A percentile compares a stretch with the other conserved stretches of the same genome.
Evolutionary conservation across 1,284 basidiomycete species (phyloP).

Genomic region (Fomitiporia mediterranea): DNA sequence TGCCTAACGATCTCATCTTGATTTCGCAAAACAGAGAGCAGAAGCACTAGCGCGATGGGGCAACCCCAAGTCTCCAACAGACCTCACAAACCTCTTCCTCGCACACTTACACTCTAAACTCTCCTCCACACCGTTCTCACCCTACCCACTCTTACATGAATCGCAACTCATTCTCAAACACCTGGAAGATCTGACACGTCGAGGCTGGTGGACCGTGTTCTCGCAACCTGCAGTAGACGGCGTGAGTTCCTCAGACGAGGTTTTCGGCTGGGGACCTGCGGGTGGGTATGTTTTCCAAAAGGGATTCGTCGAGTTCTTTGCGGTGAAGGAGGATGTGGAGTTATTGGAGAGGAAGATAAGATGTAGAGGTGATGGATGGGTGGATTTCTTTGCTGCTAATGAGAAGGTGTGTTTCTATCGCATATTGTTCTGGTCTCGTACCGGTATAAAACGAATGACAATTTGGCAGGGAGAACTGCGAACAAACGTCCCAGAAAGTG

Average conservation of each 20-base stretch:
- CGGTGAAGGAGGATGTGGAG: slow-evolving; percentile 59
- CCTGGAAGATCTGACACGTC: slow-evolving; percentile 71
- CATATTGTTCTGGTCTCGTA: background rate
- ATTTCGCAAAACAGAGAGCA: slow-evolving; percentile 43
- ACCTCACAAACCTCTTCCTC: slow-evolving; percentile 80
- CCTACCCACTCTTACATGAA: slow-evolving; percentile 80
- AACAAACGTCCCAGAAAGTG: slow-evolving; percentile 77
- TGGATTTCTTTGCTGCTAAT: slow-evolving; percentile 87
- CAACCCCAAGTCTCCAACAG: slow-evolving; percentile 60
- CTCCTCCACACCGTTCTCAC: slow-evolving; percentile 86
- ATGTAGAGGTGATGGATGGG: slow-evolving; percentile 53
- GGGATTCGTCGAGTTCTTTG: slow-evolving; percentile 96
- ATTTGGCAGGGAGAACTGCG: slow-evolving; percentile 65
- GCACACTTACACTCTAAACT: slow-evolving; percentile 71
- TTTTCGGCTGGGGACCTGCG: slow-evolving; percentile 90
- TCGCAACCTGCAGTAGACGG: slow-evolving; percentile 95
- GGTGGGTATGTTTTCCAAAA: slow-evolving; percentile 97
- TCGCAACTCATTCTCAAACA: slow-evolving; percentile 78
- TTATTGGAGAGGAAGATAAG: slow-evolving; percentile 56
- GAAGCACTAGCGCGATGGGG: slow-evolving; percentile 81
- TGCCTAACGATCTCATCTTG: background rate
- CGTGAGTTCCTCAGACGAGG: slow-evolving; percentile 62
- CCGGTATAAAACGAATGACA: background rate
- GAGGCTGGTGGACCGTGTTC: slow-evolving; percentile 93
- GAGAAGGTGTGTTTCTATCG: slow-evolving; percentile 47